Base-by-base conservation (phyloP, 2,329 filamentous ascomycete species). In the Pseudogymnoascus sp. region DNA sequence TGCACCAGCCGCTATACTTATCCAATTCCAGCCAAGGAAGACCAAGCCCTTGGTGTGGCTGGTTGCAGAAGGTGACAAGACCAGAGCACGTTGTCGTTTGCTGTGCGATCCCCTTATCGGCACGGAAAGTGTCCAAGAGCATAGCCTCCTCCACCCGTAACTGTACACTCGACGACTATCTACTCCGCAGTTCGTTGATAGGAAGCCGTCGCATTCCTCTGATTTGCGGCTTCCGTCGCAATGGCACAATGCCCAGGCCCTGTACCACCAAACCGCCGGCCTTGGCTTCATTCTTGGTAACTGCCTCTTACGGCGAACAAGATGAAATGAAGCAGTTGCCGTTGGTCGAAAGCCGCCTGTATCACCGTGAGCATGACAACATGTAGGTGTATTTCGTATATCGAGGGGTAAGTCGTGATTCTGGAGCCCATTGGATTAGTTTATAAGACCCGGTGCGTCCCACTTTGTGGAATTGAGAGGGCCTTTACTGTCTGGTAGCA, bases 21-120 rank as follows among this genome's bases (percentile, higher is more conserved):
- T 55, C 49, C 49, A 7, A 55, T 12, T 33, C 28, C 49, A 55
- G 49, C 49, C 49, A 55, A 55, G 49, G n/a, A 30, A 6, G 5
- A 33, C 49, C 49, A 55, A 55, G 49, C 49, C 49, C 49, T 55
- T 55, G 49, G 49, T 30, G n/a, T 55, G 49, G 28, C 49, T 33
- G 49, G 5, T 33, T 55, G n/a, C 28, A 55, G 49, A 55, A 55
- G 49, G 49, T 55, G 49, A 55, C 49, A 55, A 55, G 49, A 55
- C 28, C n/a, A 14, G 16, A 33, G 28, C 28, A 55, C n/a, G 28
- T 19, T 33, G 12, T 22, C 11, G 49, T 33, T 14, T 14, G 49
- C 14, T 19, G 28, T 14, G 16, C 2, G 2, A 28, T 55, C 9
- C 14, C 16, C 49, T 55, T 55, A 55, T 55, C 49, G 35, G 49